Evolutionary conservation across 495 filamentous ascomycete genomes (phyloP).

Genomic region (Xylaria telfairii): DNA sequence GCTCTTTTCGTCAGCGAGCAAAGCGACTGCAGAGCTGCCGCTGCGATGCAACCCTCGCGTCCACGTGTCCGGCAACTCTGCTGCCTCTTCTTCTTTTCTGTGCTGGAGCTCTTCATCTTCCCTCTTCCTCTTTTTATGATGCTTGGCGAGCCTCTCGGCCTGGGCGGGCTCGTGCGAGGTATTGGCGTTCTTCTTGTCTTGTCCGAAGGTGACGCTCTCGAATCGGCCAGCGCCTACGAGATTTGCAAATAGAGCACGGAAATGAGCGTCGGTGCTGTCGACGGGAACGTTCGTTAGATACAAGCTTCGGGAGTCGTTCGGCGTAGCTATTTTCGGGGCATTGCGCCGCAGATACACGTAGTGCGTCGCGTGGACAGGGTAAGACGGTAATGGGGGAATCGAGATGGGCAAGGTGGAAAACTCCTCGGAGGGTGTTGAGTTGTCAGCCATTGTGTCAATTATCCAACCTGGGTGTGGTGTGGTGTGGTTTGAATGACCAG

Average conservation of each 20-base stretch:
- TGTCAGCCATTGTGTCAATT: constrained; percentile 9
- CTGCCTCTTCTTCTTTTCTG: constrained; percentile 56
- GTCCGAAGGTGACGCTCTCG: constrained; percentile 75
- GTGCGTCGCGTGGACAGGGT: constrained; percentile 67
- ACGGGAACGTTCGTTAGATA: constrained; percentile 89
- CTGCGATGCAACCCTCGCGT: constrained; percentile 71
- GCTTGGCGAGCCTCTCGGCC: constrained; percentile 45
- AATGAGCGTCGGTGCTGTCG: constrained; percentile 77
- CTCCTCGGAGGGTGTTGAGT: constrained; percentile 36
- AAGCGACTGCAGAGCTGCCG: constrained; percentile 77
- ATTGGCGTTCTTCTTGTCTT: constrained; percentile 43
- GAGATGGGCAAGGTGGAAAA: constrained; percentile 62
- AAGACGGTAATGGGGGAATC: constrained; percentile 66
- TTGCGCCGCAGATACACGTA: constrained; percentile 87
- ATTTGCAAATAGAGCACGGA: constrained; percentile 73
- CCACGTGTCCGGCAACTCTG: constrained; percentile 73
- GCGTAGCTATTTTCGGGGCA: constrained; percentile 74
- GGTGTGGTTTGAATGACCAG: too few species aligned
- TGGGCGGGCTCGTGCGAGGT: constrained; percentile 46
- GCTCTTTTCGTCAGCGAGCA: constrained; percentile 81
- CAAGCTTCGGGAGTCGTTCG: constrained; percentile 74
- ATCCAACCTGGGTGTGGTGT: not conserved
- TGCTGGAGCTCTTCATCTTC: constrained; percentile 58
- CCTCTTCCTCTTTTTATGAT: constrained; percentile 74
- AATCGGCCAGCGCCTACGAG: constrained; percentile 77